These are phyloP conservation scores for Chlorophyllum brunneum DNA, from an alignment of 768 basidiomycete genomes.

Conservation along the genomic window DNA sequence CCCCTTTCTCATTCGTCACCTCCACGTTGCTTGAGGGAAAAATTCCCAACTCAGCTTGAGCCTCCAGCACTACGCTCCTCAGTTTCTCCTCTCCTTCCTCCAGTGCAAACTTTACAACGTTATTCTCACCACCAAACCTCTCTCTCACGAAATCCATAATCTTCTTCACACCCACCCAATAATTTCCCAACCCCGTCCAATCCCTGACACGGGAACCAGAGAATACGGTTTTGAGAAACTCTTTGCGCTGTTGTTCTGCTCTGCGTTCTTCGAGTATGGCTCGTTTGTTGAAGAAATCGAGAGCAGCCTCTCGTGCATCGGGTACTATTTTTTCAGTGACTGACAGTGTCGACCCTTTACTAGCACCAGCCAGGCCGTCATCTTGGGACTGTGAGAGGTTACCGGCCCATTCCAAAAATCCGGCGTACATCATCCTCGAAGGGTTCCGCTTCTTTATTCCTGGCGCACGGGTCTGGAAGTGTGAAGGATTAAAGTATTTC, in stretches of 20 bases:
- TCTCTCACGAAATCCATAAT: constrained; percentile 50
- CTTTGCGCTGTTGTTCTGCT: constrained; percentile 23
- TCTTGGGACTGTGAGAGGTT: constrained; percentile 1
- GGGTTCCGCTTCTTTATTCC: constrained; percentile 40
- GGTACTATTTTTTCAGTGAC: constrained; percentile 15
- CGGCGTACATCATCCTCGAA: constrained; percentile 53
- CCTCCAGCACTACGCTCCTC: constrained; percentile 32
- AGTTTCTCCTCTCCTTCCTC: constrained; percentile 35
- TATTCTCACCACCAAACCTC: constrained; percentile 44
- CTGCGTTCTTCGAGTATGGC: constrained; percentile 39
- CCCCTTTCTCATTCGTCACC: too few species aligned
- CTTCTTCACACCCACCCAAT: constrained; percentile 42
- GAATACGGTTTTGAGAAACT: constrained; percentile 40
- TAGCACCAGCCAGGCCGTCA: not conserved
- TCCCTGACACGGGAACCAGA: constrained; percentile 48
- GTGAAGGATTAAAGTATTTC: constrained; percentile 45
- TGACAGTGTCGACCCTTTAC: not conserved
- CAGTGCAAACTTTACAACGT: constrained; percentile 34
- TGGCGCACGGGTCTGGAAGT: constrained; percentile 31
- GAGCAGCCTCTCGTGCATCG: constrained; percentile 38
- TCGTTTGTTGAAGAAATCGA: constrained; percentile 49
- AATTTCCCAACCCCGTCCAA: constrained; percentile 44
- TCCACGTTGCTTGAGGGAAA: not conserved
- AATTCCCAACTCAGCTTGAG: constrained; percentile 29
- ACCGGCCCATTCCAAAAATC: constrained; percentile 51